Percentiles rank a stretch among this genome's conserved stretches.
phyloP scores from a whole-genome alignment of 192 early-diverging fungal genomes.

The Nowakowskiella sp. region DNA sequence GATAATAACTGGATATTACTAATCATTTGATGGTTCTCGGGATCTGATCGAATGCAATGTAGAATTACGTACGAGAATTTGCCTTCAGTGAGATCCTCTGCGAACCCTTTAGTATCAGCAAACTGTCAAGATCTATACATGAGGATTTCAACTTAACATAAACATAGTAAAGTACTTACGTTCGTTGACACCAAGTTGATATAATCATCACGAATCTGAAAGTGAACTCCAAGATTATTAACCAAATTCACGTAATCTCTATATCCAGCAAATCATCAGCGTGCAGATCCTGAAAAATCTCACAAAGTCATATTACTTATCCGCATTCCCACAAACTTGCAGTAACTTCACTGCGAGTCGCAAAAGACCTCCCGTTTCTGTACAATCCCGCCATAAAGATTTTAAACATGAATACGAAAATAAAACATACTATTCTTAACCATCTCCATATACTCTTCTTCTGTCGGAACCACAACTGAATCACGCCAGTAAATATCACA shows the following conservation, averaged over 20 bases:
- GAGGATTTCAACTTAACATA: not conserved
- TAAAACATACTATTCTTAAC: constrained; percentile 76
- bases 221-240: constrained; percentile 84
- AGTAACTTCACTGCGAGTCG: constrained; percentile 89
- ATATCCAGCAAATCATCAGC: not conserved
- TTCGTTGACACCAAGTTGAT: constrained; percentile 81
- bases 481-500: constrained; percentile 98
- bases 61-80: constrained; percentile 97
- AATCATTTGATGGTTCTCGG: constrained; percentile 58
- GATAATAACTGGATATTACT: constrained; percentile 32
- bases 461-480: constrained; percentile 77
- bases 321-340: constrained; percentile 65
- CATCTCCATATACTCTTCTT: constrained; percentile 92
- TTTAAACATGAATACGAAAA: not conserved
- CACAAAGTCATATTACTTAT: too few species aligned
- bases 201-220: constrained; percentile 96
- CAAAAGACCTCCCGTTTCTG: constrained; percentile 95
- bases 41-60: constrained; percentile 65
- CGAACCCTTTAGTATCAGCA: constrained; percentile 91
- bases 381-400: not conserved
- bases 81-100: constrained; percentile 97
- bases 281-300: too few species aligned
- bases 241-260: constrained; percentile 78
- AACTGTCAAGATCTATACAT: constrained; percentile 42
- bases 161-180: constrained; percentile 35